Base-by-base conservation (phyloP, 2,329 filamentous ascomycete genomes). In the Elsinoe batatas region DNA sequence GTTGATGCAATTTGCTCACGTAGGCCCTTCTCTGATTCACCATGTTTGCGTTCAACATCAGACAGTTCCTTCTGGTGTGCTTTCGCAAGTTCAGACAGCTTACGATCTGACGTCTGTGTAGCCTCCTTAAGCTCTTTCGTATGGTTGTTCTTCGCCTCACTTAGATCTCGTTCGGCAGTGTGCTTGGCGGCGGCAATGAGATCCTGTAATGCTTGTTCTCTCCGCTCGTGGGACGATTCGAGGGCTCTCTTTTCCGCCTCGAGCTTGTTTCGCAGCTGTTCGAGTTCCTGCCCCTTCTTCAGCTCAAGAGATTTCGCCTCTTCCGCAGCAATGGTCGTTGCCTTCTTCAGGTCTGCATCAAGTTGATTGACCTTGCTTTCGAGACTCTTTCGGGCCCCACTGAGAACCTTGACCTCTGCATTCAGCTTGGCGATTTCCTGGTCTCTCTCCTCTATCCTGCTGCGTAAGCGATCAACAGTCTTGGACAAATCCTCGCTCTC, bases 21-120 rank as follows among this genome's bases (percentile, higher is more conserved):
- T 17, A 62, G 36, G 26, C 54, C 30, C n/a, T 32, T 56, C 32
- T 58, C 54, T 11, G 50, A 36, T 11, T 55, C 57, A 7, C 47
- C 17, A 15, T 36, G 40, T 22, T 54, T 33, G 8, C 33, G 35
- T 12, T 38, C 32, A 15, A 38, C 13, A 3, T 15, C 35, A 13
- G 33, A 51, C 2, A 38, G 36, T 13, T 35, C 33, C 4, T 37
- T 22, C 15, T 49, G 12, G 30, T 49, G 44, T 18, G 13, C 37
- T 40, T 33, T 18, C 13, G 40, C 44, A 20, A 44, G 20, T 8
- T 55, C 22, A 5, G 53, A 15, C 5, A 59, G 10, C 22, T 51
- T 37, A 13, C 32, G 36, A 15, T 56, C 54, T n/a, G 54, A 26
- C 6, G 36, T 37, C 26, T 43, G 37, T 20, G 20, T 51, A n/a